Percentiles rank a stretch among this genome's conserved stretches.
Evolutionary conservation across 768 basidiomycete species (phyloP).

Genomic region (Xerocomellus chrysenteron): DNA sequence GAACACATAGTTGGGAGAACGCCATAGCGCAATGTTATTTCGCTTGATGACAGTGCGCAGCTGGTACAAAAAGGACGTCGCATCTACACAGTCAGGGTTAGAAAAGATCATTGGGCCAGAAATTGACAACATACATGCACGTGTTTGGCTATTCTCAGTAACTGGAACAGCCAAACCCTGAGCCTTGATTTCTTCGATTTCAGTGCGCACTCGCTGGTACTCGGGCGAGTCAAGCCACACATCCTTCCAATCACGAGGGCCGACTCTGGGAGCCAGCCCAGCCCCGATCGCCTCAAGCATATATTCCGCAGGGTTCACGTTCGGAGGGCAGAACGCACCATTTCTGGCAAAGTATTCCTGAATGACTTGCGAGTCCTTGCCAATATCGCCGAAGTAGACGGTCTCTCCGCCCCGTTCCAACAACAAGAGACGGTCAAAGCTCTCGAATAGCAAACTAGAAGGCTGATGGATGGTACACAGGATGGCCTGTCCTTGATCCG

Average conservation of each 20-base stretch:
- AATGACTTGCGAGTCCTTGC: slow-evolving; percentile 64
- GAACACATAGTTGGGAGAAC: slow-evolving; percentile 84
- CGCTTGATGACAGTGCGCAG: slow-evolving; percentile 63
- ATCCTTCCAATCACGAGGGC: slow-evolving; percentile 82
- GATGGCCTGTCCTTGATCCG: slow-evolving; percentile 84
- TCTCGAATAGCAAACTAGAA: slow-evolving; percentile 81
- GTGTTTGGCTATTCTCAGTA: slow-evolving; percentile 39
- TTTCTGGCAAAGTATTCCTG: slow-evolving; percentile 74
- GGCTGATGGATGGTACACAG: slow-evolving; percentile 91
- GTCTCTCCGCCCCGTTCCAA: slow-evolving; percentile 82
- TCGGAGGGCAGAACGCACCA: slow-evolving; percentile 68
- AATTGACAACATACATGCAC: slow-evolving; percentile 43
- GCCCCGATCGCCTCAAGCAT: slow-evolving; percentile 89
- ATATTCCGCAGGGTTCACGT: slow-evolving; percentile 78
- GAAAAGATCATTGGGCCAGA: neutral
- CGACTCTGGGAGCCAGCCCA: slow-evolving; percentile 68
- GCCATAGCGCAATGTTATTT: slow-evolving; percentile 72
- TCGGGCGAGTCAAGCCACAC: slow-evolving; percentile 80
- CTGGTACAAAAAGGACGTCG: slow-evolving; percentile 76
- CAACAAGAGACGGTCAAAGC: slow-evolving; percentile 72
- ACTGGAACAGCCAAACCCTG: slow-evolving; percentile 45
- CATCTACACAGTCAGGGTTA: slow-evolving; percentile 44
- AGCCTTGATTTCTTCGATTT: slow-evolving; percentile 48
- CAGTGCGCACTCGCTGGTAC: slow-evolving; percentile 37
- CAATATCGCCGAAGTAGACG: slow-evolving; percentile 93